These are phyloP conservation scores for Colletotrichum sp. DNA, from an alignment of 2,329 filamentous ascomycete genomes.

Conservation along the genomic window DNA sequence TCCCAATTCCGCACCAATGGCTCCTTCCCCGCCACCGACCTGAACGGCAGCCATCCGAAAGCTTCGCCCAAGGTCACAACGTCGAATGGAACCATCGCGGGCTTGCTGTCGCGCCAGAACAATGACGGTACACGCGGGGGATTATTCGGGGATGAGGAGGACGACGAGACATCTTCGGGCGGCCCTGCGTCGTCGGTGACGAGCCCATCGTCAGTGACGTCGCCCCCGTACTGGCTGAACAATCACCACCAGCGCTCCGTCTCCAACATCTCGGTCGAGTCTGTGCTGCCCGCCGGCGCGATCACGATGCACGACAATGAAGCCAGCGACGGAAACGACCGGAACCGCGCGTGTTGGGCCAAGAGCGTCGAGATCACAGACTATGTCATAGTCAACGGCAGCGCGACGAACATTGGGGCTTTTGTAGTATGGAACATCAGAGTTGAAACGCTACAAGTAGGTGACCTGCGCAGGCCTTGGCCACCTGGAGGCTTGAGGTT, in stretches of 20 bases:
- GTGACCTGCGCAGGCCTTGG: slow-evolving; percentile 34
- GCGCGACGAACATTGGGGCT: slow-evolving; percentile 71
- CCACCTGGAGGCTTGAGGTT: background rate
- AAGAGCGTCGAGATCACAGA: slow-evolving; percentile 65
- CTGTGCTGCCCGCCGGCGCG: slow-evolving; percentile 54
- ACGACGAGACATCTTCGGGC: slow-evolving; percentile 5
- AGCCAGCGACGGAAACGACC: slow-evolving; percentile 52
- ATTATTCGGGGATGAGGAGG: slow-evolving; percentile 14
- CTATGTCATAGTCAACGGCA: slow-evolving; percentile 62
- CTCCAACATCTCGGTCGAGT: slow-evolving; percentile 52
- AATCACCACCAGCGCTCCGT: slow-evolving; percentile 38
- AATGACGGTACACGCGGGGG: slow-evolving; percentile 6
- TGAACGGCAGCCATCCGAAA: slow-evolving; percentile 5
- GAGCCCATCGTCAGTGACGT: slow-evolving; percentile 31
- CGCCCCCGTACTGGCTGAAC: slow-evolving; percentile 51
- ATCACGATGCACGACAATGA: slow-evolving; percentile 71
- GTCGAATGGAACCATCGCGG: slow-evolving; percentile 1
- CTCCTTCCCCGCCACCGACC: background rate
- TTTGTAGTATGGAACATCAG: slow-evolving; percentile 95
- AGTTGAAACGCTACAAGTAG: slow-evolving; percentile 83
- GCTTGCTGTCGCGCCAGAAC: slow-evolving; percentile 11
- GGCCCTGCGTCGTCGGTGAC: slow-evolving; percentile 7
- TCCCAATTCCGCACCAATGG: slow-evolving; percentile 17
- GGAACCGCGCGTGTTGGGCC: slow-evolving; percentile 68
- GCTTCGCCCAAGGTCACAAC: background rate